A percentile compares a stretch with the other conserved stretches of the same genome.
phyloP scores from a whole-genome alignment of 805 yeast genomes.

The Metschnikowia baotianmanensis region DNA sequence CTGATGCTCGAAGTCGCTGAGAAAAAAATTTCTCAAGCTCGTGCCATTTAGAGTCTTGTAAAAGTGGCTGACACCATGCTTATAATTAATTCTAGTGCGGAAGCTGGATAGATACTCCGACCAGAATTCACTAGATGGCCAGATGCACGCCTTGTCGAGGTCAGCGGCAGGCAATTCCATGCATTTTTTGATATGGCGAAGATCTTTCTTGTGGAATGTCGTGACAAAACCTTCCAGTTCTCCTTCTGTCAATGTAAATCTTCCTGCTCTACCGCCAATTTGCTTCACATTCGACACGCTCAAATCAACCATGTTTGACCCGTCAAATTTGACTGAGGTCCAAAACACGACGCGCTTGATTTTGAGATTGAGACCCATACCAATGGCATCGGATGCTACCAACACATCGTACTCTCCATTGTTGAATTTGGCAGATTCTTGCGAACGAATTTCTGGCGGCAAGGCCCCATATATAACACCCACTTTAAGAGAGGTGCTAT shows the following conservation, averaged over 20 bases:
- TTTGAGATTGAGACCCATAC: conserved; percentile 92
- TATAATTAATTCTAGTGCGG: conserved; percentile 47
- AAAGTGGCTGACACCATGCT: conserved; percentile 48
- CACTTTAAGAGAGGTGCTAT: conserved; percentile 58
- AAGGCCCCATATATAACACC: conserved; percentile 93
- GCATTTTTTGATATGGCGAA: conserved; percentile 44
- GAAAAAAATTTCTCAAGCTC: conserved; percentile 27
- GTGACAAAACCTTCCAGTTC: conserved; percentile 50
- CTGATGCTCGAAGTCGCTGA: conserved; percentile 40
- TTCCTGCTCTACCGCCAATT: conserved; percentile 95
- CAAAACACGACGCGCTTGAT: conserved; percentile 80
- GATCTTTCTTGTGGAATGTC: conserved; percentile 45
- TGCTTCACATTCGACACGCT: conserved; percentile 76
- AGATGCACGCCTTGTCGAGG: conserved; percentile 61
- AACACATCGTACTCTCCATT: conserved; percentile 75
- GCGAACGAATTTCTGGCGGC: conserved; percentile 91
- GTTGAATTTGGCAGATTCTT: conserved; percentile 80
- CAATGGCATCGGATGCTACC: conserved; percentile 95
- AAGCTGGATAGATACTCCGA: conserved; percentile 60
- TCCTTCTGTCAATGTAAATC: conserved; percentile 47
- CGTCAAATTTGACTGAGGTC: conserved; percentile 67
- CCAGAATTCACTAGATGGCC: conserved; percentile 80
- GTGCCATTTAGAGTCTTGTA: conserved; percentile 34
- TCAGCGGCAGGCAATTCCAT: conserved; percentile 52
- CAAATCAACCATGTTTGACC: conserved; percentile 46